Evolutionary conservation across 78 protist species (phyloP).

Genomic region (Isochrysis galbana): DNA sequence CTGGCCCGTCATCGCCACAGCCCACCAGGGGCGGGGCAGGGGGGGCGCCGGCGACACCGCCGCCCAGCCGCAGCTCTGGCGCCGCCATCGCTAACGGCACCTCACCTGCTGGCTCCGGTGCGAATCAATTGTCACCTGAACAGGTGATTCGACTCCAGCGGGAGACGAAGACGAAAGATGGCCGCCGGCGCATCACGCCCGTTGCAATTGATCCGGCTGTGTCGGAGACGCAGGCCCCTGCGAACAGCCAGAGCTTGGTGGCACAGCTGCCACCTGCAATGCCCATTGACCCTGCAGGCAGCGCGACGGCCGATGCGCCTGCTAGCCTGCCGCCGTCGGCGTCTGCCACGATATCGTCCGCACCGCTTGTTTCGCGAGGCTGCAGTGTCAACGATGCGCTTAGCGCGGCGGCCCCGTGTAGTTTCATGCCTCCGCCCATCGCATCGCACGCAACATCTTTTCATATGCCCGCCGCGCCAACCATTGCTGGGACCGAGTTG

Average conservation of each 20-base stretch:
- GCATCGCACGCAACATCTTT: too few species aligned
- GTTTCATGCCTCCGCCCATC: too few species aligned
- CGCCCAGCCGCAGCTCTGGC: background rate
- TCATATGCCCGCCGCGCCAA: too few species aligned
- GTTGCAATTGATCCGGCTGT: background rate
- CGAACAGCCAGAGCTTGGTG: too few species aligned
- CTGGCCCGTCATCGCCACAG: too few species aligned
- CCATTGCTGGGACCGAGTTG: too few species aligned
- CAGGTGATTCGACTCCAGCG: background rate
- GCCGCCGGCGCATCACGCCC: background rate
- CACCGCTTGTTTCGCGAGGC: background rate
- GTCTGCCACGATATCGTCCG: background rate
- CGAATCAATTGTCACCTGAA: background rate
- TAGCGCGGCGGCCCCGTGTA: too few species aligned
- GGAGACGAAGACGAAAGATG: background rate
- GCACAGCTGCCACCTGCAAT: too few species aligned
- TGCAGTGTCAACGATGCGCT: background rate
- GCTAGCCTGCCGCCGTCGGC: background rate
- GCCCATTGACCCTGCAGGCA: background rate
- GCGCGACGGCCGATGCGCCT: background rate
- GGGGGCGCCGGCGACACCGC: background rate
- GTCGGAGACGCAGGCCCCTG: background rate
- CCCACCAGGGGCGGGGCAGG: too few species aligned
- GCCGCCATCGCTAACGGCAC: too few species aligned
- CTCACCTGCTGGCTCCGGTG: background rate